Evolutionary conservation across 2,329 filamentous ascomycete species (phyloP).

Genomic region (Gyromitra esculenta): DNA sequence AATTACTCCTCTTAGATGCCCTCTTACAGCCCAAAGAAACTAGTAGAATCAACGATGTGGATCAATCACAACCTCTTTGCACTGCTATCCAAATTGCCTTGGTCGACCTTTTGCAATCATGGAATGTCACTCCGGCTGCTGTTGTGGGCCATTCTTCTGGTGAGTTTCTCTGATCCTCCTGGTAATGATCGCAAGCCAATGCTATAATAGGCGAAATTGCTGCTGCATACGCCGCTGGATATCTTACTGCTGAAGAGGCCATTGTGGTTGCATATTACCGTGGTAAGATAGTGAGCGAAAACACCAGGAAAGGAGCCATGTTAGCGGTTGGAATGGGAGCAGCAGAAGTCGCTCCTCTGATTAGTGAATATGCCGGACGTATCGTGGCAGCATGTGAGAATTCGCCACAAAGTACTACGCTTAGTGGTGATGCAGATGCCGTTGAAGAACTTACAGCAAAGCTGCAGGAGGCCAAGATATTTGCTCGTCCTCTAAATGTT

Average conservation of each 20-base stretch:
- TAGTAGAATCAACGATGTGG: slow-evolving; percentile 60
- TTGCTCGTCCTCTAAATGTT: slow-evolving; percentile 61
- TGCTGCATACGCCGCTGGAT: slow-evolving; percentile 62
- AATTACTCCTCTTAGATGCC: slow-evolving; percentile 50
- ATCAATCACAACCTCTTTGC: slow-evolving; percentile 66
- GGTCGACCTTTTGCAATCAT: slow-evolving; percentile 60
- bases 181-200: neutral
- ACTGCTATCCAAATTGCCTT: slow-evolving; percentile 67
- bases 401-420: slow-evolving; percentile 34
- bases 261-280: slow-evolving; percentile 62
- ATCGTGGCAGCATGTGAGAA: slow-evolving; percentile 55
- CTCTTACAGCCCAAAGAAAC: slow-evolving; percentile 58
- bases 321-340: slow-evolving; percentile 61
- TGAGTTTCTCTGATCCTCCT: neutral
- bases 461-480: slow-evolving; percentile 57
- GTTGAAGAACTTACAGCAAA: slow-evolving; percentile 58
- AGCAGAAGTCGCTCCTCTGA: slow-evolving; percentile 59
- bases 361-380: slow-evolving; percentile 3
- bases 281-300: slow-evolving; percentile 58
- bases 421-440: slow-evolving; percentile 45
- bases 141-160: slow-evolving; percentile 62
- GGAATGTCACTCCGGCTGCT: slow-evolving; percentile 59
- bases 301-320: slow-evolving; percentile 57
- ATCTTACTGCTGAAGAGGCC: slow-evolving; percentile 60
- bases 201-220: slow-evolving; percentile 62